Conservation (phyloP, 2,329 filamentous ascomycete species). For the Diplodia sapinea region DNA sequence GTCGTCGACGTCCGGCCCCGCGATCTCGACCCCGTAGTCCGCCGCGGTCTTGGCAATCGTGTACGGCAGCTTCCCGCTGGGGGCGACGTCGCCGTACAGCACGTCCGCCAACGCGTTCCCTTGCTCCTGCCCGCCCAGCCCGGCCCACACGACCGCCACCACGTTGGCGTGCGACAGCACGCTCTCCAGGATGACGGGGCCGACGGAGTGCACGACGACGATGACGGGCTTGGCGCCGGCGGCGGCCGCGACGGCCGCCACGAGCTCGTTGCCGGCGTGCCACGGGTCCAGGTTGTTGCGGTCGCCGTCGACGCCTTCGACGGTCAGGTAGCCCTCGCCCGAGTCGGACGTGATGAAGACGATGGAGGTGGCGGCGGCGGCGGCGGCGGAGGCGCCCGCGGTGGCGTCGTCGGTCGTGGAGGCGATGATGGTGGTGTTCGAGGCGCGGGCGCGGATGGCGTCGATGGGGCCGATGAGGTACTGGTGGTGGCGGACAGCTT, state of each 20-base stretch:
- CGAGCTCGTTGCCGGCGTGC: conserved; percentile 52
- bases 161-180: conserved; percentile 47
- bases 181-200: conserved; percentile 45
- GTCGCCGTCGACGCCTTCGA: conserved; percentile 54
- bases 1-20: conserved; percentile 36
- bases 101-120: conserved; percentile 56
- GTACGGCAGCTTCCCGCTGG: conserved; percentile 64
- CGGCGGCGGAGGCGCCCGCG: conserved; percentile 48
- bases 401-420: conserved; percentile 48
- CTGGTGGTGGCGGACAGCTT: neutral
- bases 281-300: conserved; percentile 56
- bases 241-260: conserved; percentile 40
- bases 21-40: conserved; percentile 44
- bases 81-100: conserved; percentile 77
- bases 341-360: conserved; percentile 57
- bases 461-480: conserved; percentile 54
- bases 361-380: conserved; percentile 46
- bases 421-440: conserved; percentile 47
- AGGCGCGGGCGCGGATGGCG: conserved; percentile 48
- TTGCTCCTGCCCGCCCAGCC: conserved; percentile 51
- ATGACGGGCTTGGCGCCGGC: conserved; percentile 47
- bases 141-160: conserved; percentile 49
- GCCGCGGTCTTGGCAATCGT: conserved; percentile 45
- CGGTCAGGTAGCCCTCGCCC: conserved; percentile 58
- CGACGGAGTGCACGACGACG: conserved; percentile 49